Conservation (phyloP, 169 alveolate genomes). For the Babesia sp. region DNA sequence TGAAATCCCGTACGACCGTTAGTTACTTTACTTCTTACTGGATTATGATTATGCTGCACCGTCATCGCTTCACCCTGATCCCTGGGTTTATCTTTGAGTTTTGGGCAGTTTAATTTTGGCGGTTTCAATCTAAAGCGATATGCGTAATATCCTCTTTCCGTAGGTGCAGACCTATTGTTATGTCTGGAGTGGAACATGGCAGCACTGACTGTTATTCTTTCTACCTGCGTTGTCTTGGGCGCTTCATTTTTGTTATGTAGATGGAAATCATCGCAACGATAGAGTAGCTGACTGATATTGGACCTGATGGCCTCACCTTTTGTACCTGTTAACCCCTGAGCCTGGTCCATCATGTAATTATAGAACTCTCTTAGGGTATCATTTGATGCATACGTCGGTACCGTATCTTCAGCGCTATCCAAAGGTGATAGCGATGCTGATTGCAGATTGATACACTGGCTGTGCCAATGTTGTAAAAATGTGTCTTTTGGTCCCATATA, state of each 20-base stretch:
- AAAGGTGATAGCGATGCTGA: conserved; percentile 4
- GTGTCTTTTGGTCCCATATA: conserved; percentile 13
- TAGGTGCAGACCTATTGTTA: neutral
- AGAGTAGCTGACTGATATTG: neutral
- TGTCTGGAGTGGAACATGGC: conserved; percentile 1
- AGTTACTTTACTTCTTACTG: neutral
- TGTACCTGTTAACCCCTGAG: neutral
- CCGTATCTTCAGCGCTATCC: neutral
- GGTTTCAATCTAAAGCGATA: neutral
- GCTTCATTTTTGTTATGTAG: neutral
- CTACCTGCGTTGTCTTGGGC: neutral
- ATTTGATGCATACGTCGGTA: conserved; percentile 1
- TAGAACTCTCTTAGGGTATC: conserved; percentile 21
- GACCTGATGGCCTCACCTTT: neutral
- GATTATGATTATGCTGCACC: no score
- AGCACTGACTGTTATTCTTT: conserved; percentile 2
- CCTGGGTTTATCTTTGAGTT: neutral
- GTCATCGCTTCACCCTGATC: neutral
- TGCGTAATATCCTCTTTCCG: neutral
- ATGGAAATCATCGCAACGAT: neutral
- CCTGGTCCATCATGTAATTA: neutral
- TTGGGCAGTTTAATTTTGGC: neutral
- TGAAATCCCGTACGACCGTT: neutral
- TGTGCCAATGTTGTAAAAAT: conserved; percentile 19
- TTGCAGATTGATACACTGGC: conserved; percentile 14